Evolutionary conservation across 306 rosid genomes (phyloP).

Genomic region (Vigna mungo): DNA sequence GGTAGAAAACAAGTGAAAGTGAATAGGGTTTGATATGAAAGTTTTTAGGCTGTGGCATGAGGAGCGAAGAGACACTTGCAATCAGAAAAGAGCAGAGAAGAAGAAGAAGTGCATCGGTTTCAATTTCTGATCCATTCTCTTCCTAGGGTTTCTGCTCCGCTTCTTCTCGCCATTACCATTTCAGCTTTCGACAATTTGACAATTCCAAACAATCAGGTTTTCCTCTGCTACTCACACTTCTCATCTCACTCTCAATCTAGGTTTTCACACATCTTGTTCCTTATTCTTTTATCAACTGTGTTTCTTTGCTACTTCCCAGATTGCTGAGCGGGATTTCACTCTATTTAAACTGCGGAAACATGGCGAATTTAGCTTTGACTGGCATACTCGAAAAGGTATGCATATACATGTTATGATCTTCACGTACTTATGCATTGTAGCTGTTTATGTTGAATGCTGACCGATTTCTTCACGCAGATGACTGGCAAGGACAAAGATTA

Average conservation of each 20-base stretch:
- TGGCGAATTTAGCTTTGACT: slow-evolving; percentile 81
- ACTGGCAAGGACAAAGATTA: slow-evolving; percentile 95
- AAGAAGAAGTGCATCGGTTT: not conserved
- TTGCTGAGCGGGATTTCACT: slow-evolving; percentile 35
- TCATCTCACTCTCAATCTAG: slow-evolving; percentile 13
- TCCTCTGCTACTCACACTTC: not conserved
- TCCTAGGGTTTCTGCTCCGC: slow-evolving; percentile 7
- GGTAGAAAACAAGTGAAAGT: not conserved
- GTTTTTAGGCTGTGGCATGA: not conserved
- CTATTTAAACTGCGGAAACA: slow-evolving; percentile 31
- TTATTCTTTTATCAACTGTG: not conserved
- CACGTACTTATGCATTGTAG: not conserved
- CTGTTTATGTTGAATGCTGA: slow-evolving; percentile 8
- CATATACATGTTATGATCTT: not conserved
- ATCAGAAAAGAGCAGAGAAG: slow-evolving; percentile 9
- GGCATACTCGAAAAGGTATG: slow-evolving; percentile 85
- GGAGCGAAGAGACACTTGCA: slow-evolving; percentile 14
- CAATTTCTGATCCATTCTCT: slow-evolving; percentile 7
- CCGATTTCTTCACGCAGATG: slow-evolving; percentile 61
- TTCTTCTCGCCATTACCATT: not conserved
- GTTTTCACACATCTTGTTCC: slow-evolving; percentile 2
- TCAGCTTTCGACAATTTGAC: not conserved
- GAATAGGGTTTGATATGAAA: slow-evolving; percentile 28
- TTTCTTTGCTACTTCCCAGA: slow-evolving; percentile 27
- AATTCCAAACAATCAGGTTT: slow-evolving; percentile 3